Evolutionary conservation across 331 rosid genomes (phyloP), one percentile per base, ranked within the genome.

Genomic region (Arachis monticola): DNA sequence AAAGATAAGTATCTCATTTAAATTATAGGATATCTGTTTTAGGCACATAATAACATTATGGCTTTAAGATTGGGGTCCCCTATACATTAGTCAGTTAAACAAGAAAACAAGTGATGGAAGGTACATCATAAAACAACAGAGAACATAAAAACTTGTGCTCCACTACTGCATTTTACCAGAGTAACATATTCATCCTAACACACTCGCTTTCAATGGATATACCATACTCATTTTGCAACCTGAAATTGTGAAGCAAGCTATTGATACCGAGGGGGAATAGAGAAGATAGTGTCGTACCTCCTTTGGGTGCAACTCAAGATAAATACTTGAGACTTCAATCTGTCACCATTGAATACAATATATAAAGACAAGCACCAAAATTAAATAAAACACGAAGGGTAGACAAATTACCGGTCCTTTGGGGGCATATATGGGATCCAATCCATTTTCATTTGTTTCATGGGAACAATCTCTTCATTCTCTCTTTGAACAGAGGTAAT

Each of bases 381-480:
- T 32, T 32, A 35, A 35, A 4, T 10, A 50, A 60, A 67, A 35
- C 31, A 41, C 67, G 48, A 57, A 75, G 13, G 52, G 27, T 32
- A 52, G 48, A 62, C 67, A 42, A 55, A n/a, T 35, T n/a, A 90
- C 96, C 96, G 73, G 14, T 85, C 22, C 72, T 87, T 92, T 0
- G 83, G 14, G 38, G 94, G 95, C 79, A 91, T 84, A 74, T 84
- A 91, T 1, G 95, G 97, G 67, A 91, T 84, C 97, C 93, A 87
- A 47, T 84, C 93, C 92, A 91, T 91, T 78, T 91, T 91, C 93
- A 88, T 85, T 78, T 87, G 92, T 71, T 85, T 91, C 93, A 88
- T 91, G 71, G 93, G 97, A 69, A 91, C 79, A 48, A 88, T 87
- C 82, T 85, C 90, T 77, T 91, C 97, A 12, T 77, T 80, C 80